Evolutionary conservation across 2,329 filamentous ascomycete genomes (phyloP), one percentile per base, ranked within the genome.

Genomic region (Purpureocillium takamizusanense): DNA sequence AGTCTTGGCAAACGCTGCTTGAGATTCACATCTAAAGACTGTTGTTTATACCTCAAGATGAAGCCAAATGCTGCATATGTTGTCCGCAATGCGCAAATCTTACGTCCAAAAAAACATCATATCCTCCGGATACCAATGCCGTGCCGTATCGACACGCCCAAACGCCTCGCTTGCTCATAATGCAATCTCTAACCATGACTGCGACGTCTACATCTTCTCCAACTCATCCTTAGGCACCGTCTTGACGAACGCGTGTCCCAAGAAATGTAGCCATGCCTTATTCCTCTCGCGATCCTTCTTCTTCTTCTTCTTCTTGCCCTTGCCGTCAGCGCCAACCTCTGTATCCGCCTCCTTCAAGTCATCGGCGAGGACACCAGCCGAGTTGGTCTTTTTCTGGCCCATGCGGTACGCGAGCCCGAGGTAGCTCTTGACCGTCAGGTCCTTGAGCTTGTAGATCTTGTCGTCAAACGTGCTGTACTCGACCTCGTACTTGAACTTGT

Each of bases 391-490:
- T 23, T 43, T 46, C 40, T 54, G 47, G 3, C 83, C 85, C 52
- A 97, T 94, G 39, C 81, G 72, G 45, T 81, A 76, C 10, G 92
- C 92, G 35, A 97, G 70, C 43, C 84, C 74, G 33, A 97, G 66
- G 55, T 84, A 84, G 55, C 79, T 94, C 45, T 76, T 72, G 37
- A 95, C 84, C 0, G 90, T 97, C 57, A 98, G 64, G 60, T 97
- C 90, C 32, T 76, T 69, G 50, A 95, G 61, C 43, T 76, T 74
- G 56, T 89, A 95, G 1, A 82, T 60, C 41, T 77, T 63, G 56
- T 97, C 88, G 16, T 80, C 74, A 39, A 77, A 81, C 0, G 89
- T 97, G 56, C 81, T 80, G 57, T 98, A 98, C 58, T 95, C 87
- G 35, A 94, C 68, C 54, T 94, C 74, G 53, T 78, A 97, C 13